A percentile compares a stretch with the other conserved stretches of the same genome.
Evolutionary conservation across 2,329 filamentous ascomycete genomes (phyloP).

Genomic region (Zymoseptoria tritici): DNA sequence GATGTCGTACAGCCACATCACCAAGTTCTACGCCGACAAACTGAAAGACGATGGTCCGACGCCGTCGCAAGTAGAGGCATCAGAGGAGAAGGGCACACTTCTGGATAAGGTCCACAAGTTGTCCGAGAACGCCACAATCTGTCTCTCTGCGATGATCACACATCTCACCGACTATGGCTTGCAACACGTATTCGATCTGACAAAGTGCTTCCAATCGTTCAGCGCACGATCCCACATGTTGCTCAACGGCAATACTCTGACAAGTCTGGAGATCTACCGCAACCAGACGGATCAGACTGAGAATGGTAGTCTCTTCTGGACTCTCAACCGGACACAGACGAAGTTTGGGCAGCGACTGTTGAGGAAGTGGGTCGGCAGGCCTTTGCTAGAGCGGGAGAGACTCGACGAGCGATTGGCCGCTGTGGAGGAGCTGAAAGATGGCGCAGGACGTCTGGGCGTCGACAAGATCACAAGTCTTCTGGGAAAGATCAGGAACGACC

Average conservation of each 20-base stretch:
- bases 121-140: conserved; percentile 79
- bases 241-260: conserved; percentile 87
- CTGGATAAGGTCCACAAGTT: conserved; percentile 81
- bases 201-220: conserved; percentile 95
- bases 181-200: conserved; percentile 91
- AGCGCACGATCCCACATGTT: conserved; percentile 93
- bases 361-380: conserved; percentile 90
- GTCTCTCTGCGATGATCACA: conserved; percentile 91
- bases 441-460: conserved; percentile 57
- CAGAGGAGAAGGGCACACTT: conserved; percentile 47
- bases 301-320: conserved; percentile 91
- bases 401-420: conserved; percentile 75
- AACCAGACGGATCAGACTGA: conserved; percentile 82
- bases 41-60: conserved; percentile 48
- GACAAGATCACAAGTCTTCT: conserved; percentile 70
- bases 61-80: conserved; percentile 37
- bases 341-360: conserved; percentile 81
- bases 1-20: conserved; percentile 80
- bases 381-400: conserved; percentile 65
- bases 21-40: conserved; percentile 85
- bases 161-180: conserved; percentile 88
- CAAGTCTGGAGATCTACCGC: conserved; percentile 89
- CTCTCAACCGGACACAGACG: conserved; percentile 84
- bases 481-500: conserved; percentile 64
- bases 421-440: conserved; percentile 74